Base-by-base conservation (phyloP, 805 yeast species). In the Grigorovia transvaalensis region DNA sequence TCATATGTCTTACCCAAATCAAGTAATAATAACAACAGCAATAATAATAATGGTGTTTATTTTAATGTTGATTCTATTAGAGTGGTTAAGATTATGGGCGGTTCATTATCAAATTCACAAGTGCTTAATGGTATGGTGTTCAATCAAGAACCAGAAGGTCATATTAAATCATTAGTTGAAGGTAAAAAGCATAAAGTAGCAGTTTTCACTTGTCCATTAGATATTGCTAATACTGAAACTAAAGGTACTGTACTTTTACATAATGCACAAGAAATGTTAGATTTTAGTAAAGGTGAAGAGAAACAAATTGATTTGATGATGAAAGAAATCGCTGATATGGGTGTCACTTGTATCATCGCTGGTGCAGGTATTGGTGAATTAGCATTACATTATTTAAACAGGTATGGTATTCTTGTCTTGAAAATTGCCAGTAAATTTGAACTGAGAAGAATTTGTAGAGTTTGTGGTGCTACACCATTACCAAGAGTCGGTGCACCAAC, bases 111-210 rank as follows among this genome's bases (percentile, higher is more conserved):
- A 41, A 76, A 77, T 60, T 85, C 95, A 12, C 77, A 77, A 61
- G 98, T 93, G 50, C 75, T 93, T 57, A 88, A 86, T 71, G 99
- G 99, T 59, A 93, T 93, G 99, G 96, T 93, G 42, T 91, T 93
- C 77, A 95, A 95, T 59, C 80, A 95, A 62, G 96, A 89, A 69
- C 96, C 98, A n/a, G 98, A 91, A 68, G 95, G 97, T 15, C 82
- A 81, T 58, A 71, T 90, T 48, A 88, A 88, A 66, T 77, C 82
- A 55, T 72, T 85, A 52, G n/a, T 41, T 9, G 59, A 56, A 35
- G 65, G 60, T 38, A 62, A 68, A 46, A 81, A 77, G 59, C 81
- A 95, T 17, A 89, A 88, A 67, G 98, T 93, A 46, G 99, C 87
- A 9, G 90, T 89, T 2, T 93, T 76, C 73, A 88, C 96, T 9